Evolutionary conservation across 345 rosid species (phyloP).

Genomic region (Heritiera fomes): DNA sequence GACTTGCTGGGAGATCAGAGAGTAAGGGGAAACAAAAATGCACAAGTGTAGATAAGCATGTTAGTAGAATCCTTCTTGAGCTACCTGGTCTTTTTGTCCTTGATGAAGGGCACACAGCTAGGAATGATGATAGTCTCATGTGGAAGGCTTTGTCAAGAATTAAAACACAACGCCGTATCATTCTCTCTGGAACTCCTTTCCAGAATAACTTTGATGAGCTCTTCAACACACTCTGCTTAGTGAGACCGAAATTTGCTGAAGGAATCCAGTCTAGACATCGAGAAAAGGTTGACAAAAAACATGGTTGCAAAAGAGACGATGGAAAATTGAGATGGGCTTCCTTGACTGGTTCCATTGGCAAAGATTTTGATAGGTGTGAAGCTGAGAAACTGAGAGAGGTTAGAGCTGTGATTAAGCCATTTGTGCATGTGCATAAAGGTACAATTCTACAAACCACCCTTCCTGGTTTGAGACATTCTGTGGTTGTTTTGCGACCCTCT

Average conservation of each 20-base stretch:
- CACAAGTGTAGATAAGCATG: not conserved
- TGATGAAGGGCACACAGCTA: not conserved
- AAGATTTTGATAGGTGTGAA: not conserved
- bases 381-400: constrained; percentile 17
- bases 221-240: not conserved
- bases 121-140: not conserved
- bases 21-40: not conserved
- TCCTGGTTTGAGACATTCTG: constrained; percentile 63
- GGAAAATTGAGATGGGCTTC: not conserved
- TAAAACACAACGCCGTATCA: not conserved
- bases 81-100: not conserved
- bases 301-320: not conserved
- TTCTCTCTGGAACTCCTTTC: not conserved
- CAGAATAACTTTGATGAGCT: not conserved
- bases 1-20: not conserved
- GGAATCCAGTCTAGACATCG: not conserved
- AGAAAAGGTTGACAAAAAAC: not conserved
- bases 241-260: not conserved
- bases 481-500: constrained; percentile 50
- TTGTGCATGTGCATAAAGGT: constrained; percentile 75
- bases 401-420: constrained; percentile 47
- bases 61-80: not conserved
- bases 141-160: not conserved
- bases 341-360: not conserved
- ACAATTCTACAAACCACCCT: constrained; percentile 52